phyloP scores from a whole-genome alignment of 2,329 filamentous ascomycete genomes.

The Beauveria caledonica region DNA sequence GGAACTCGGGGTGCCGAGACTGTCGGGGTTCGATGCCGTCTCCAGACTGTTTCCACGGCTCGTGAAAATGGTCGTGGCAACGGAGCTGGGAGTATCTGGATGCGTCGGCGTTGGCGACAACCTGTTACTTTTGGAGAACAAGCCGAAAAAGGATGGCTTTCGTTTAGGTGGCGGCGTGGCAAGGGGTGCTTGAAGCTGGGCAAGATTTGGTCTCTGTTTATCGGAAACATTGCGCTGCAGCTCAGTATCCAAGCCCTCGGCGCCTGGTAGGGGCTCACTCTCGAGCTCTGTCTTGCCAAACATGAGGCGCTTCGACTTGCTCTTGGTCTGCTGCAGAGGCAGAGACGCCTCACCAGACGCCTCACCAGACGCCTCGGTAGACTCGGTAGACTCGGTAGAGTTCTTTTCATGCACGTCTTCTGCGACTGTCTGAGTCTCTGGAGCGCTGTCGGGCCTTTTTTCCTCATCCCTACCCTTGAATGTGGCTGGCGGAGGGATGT shows the following conservation, averaged over 20 bases:
- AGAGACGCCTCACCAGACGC: conserved; percentile 5
- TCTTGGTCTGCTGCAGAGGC: background rate
- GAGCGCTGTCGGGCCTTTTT: background rate
- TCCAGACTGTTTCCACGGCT: conserved; percentile 27
- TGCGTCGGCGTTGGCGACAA: conserved; percentile 25
- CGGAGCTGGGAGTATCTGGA: conserved; percentile 25
- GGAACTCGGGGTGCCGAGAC: background rate
- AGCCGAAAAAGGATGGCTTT: conserved; percentile 36
- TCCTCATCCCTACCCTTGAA: conserved; percentile 8
- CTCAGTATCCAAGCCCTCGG: conserved; percentile 37
- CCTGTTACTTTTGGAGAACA: conserved; percentile 35
- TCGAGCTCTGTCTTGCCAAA: conserved; percentile 2
- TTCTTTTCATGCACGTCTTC: background rate
- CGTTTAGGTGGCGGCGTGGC: conserved; percentile 26
- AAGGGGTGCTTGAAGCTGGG: conserved; percentile 36
- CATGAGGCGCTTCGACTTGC: background rate
- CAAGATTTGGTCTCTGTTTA: conserved; percentile 41
- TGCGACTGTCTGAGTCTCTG: background rate
- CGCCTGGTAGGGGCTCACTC: background rate
- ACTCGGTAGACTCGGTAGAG: background rate
- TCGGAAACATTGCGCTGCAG: conserved; percentile 40
- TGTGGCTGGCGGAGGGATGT: conserved; percentile 18
- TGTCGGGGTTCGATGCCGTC: conserved; percentile 14
- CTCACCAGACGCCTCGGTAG: conserved; percentile 13
- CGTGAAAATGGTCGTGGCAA: conserved; percentile 28